Percentiles rank a stretch among this genome's conserved stretches.
Evolutionary conservation across 1,284 basidiomycete species (phyloP).

Genomic region (Boletus semigastroideus): DNA sequence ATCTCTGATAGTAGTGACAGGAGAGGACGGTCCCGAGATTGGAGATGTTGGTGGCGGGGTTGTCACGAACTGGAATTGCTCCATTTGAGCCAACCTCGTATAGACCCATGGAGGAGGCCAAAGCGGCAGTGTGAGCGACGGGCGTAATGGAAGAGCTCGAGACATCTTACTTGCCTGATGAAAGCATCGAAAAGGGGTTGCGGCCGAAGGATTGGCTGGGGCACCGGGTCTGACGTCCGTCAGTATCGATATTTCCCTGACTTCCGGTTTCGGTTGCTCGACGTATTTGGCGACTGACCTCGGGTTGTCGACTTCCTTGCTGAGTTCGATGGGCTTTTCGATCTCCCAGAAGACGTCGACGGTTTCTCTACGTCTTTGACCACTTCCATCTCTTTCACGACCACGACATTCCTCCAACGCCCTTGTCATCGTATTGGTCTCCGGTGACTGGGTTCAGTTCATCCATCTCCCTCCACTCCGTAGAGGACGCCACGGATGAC

Average conservation of each 20-base stretch:
- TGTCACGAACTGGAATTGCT: conserved; percentile 77
- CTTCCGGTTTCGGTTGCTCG: conserved; percentile 53
- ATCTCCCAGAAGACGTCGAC: conserved; percentile 28
- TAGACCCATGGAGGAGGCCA: conserved; percentile 37
- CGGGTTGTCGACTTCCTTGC: conserved; percentile 32
- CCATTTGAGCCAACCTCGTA: conserved; percentile 56
- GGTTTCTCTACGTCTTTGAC: conserved; percentile 26
- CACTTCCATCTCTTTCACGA: conserved; percentile 27
- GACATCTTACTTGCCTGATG: conserved; percentile 26
- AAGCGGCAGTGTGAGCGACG: conserved; percentile 21
- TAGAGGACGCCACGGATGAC: conserved; percentile 29
- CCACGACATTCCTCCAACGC: conserved; percentile 51
- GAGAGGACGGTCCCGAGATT: conserved; percentile 35
- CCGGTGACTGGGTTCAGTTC: conserved; percentile 7
- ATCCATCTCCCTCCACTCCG: conserved; percentile 11
- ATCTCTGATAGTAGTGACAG: conserved; percentile 45
- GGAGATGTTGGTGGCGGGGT: conserved; percentile 30
- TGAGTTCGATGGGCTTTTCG: conserved; percentile 23
- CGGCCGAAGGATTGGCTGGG: conserved; percentile 31
- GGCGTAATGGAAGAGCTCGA: conserved; percentile 32
- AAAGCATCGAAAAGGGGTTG: conserved; percentile 27
- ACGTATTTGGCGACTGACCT: conserved; percentile 28
- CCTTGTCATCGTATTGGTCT: conserved; percentile 40
- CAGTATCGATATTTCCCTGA: conserved; percentile 73
- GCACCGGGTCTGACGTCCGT: conserved; percentile 64